Percentiles rank a stretch among this genome's conserved stretches.
Conservation (phyloP, 805 yeast genomes). For the Teunomyces pallodes region DNA sequence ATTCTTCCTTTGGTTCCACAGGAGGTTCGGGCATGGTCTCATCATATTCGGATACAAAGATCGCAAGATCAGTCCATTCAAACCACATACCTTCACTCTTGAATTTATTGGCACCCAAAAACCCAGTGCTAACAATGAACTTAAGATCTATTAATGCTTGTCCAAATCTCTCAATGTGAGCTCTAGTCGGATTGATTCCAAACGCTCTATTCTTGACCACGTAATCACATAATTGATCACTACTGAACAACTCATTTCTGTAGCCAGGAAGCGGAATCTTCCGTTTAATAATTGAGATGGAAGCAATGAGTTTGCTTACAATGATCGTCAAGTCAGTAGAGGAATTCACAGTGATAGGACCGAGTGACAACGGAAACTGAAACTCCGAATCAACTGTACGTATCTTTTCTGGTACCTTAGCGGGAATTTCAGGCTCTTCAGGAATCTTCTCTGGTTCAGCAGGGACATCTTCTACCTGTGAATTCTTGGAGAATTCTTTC, state of each 20-base stretch:
- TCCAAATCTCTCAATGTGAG: conserved; percentile 39
- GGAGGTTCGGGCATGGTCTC: not conserved
- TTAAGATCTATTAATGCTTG: conserved; percentile 36
- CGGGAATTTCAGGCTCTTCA: not conserved
- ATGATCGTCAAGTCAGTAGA: conserved; percentile 20
- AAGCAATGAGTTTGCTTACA: conserved; percentile 18
- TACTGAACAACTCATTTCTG: conserved; percentile 36
- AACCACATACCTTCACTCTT: conserved; percentile 44
- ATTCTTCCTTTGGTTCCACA: not conserved
- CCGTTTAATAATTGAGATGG: conserved; percentile 26
- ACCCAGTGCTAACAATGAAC: conserved; percentile 29
- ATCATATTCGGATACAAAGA: conserved; percentile 14
- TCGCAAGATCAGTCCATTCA: conserved; percentile 40
- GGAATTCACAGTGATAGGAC: conserved; percentile 19
- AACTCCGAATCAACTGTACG: conserved; percentile 12
- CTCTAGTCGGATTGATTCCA: conserved; percentile 35
- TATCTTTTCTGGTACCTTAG: not conserved
- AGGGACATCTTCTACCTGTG: conserved; percentile 1
- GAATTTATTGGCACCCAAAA: conserved; percentile 34
- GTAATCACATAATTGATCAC: conserved; percentile 35
- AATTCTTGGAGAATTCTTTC: conserved; percentile 27
- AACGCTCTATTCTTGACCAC: conserved; percentile 23
- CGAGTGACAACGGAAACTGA: conserved; percentile 33
- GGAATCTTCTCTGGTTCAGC: conserved; percentile 3
- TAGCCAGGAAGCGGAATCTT: conserved; percentile 41